Base-by-base conservation (phyloP, 192 early-diverging fungal genomes). In the Spinellus fusiger region DNA sequence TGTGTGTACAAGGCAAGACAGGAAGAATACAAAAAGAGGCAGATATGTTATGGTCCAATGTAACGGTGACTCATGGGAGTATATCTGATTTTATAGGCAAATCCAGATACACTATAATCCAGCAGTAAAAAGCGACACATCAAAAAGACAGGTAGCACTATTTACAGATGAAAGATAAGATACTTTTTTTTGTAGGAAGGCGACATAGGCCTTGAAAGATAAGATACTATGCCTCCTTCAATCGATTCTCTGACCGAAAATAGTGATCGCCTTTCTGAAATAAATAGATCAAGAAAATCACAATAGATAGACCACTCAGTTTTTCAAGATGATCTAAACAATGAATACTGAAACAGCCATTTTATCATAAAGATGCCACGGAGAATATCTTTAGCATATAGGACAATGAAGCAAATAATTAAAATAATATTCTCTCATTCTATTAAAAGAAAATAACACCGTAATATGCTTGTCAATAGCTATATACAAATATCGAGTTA, bases 1-100 rank as follows among this genome's bases (percentile, higher is more conserved):
- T 25, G 59, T 20, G 22, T 7, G 10, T 49, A 61, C 59, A 31
- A 50, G 59, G 16, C 33, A 23, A 22, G 25, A 59, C 20, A 49
- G 26, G 40, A 16, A 31, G 23, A 59, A n/a, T 6, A n/a, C n/a
- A n/a, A n/a, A 49, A 31, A 46, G 22, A 27, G 27, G 31, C 2
- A 18, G 46, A 29, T 26, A 22, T 16, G 13, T 47, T 48, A 64
- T 25, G 35, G 29, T 13, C 18, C n/a, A 35, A 25, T 37, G 22
- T 26, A 56, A 25, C 34, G 22, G 54, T 25, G 31, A 29, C 20
- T 28, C 16, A 13, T 25, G 50, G 31, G 31, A 52, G 26, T 28
- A 31, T 26, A 29, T 52, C 25, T n/a, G 31, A 52, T 28, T 52
- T 52, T 52, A 52, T 29, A n/a, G 26, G 26, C 50, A 29, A 52